Conservation (phyloP, 805 yeast genomes). For the Yamadazyma olivae region DNA sequence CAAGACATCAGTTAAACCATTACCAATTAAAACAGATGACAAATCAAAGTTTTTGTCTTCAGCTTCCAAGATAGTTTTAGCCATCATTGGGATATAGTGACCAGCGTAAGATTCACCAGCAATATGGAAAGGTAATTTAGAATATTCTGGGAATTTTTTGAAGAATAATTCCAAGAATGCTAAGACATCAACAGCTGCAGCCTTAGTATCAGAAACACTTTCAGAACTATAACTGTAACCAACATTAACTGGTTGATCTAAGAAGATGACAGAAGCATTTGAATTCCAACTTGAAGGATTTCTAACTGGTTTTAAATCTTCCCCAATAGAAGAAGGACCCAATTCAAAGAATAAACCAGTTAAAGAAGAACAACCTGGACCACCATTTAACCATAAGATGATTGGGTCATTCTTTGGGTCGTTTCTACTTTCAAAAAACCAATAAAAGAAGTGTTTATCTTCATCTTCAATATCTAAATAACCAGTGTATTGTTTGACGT, state of each 20-base stretch:
- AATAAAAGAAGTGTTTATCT: conserved; percentile 53
- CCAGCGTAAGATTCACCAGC: conserved; percentile 48
- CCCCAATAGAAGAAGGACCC: conserved; percentile 30
- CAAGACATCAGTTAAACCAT: conserved; percentile 86
- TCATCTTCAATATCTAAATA: conserved; percentile 77
- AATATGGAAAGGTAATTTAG: conserved; percentile 29
- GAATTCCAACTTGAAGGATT: conserved; percentile 32
- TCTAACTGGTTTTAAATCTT: conserved; percentile 23
- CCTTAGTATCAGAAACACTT: conserved; percentile 27
- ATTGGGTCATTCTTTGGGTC: conserved; percentile 37
- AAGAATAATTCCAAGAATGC: conserved; percentile 37
- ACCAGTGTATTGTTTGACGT: conserved; percentile 80
- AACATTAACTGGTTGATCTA: conserved; percentile 35
- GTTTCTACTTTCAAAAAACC: conserved; percentile 44
- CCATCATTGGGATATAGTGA: conserved; percentile 46
- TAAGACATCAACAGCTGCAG: conserved; percentile 35
- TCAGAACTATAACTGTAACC: conserved; percentile 31
- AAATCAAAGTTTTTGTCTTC: conserved; percentile 48
- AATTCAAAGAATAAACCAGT: conserved; percentile 35
- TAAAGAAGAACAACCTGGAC: conserved; percentile 34
- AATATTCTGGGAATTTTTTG: conserved; percentile 32
- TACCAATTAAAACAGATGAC: conserved; percentile 83
- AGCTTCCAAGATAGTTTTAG: conserved; percentile 40
- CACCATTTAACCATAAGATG: conserved; percentile 35
- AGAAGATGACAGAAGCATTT: conserved; percentile 40